phyloP scores from a whole-genome alignment of 345 rosid species.

The Firmiana major region DNA sequence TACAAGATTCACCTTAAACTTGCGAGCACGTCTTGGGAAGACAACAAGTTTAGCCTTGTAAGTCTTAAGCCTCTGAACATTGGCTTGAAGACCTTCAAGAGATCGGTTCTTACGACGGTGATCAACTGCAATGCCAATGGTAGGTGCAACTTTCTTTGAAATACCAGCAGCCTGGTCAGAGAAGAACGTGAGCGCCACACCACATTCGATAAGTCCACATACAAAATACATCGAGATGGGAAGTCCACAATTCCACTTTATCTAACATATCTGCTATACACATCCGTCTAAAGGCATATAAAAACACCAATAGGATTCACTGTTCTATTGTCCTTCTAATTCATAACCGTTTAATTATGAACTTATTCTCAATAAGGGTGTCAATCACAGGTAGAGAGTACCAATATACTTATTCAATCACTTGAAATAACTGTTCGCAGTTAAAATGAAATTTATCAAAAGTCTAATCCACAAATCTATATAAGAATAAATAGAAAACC shows the following conservation, averaged over 20 bases:
- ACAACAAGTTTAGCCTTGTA: slow-evolving; percentile 84
- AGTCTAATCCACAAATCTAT: neutral
- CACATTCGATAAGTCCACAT: neutral
- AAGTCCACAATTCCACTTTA: neutral
- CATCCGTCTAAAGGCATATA: neutral
- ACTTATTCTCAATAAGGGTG: neutral
- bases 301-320: neutral
- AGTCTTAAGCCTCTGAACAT: slow-evolving; percentile 85
- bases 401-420: neutral
- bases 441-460: neutral
- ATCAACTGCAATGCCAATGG: slow-evolving; percentile 75
- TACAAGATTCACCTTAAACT: slow-evolving; percentile 48
- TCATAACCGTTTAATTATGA: neutral
- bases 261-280: neutral
- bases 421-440: neutral
- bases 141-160: slow-evolving; percentile 78
- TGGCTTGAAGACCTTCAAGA: slow-evolving; percentile 71
- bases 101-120: slow-evolving; percentile 78
- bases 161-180: slow-evolving; percentile 72
- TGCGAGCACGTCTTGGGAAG: slow-evolving; percentile 72
- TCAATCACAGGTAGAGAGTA: neutral
- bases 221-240: neutral
- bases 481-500: neutral
- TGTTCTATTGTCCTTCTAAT: neutral
- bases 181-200: neutral